These are phyloP conservation scores for Hygrophila difformis DNA, from an alignment of 257 asterid genomes.

Conservation along the genomic window DNA sequence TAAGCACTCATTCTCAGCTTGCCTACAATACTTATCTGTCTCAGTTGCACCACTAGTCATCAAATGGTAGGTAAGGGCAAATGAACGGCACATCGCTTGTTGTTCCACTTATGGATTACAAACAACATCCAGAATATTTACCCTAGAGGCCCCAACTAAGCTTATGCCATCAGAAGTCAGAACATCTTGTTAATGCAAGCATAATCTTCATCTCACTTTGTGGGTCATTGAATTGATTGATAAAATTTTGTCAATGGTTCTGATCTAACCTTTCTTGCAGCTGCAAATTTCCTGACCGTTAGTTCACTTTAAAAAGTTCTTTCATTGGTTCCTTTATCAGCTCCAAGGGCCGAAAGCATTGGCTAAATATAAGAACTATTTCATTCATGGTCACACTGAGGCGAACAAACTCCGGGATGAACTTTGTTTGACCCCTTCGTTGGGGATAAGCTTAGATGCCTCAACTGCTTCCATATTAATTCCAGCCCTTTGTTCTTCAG, in stretches of 20 bases:
- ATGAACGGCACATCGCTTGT: slow-evolving; percentile 38
- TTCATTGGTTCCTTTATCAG: slow-evolving; percentile 29
- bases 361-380: slow-evolving; percentile 47
- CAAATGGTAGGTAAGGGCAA: slow-evolving; percentile 33
- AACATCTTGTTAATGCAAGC: slow-evolving; percentile 45
- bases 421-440: slow-evolving; percentile 41
- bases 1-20: slow-evolving; percentile 39
- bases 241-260: slow-evolving; percentile 27
- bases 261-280: slow-evolving; percentile 24
- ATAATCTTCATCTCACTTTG: slow-evolving; percentile 24
- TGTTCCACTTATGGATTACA: slow-evolving; percentile 51
- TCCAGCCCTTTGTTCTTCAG: slow-evolving; percentile 12
- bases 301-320: slow-evolving; percentile 24
- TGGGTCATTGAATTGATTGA: slow-evolving; percentile 24
- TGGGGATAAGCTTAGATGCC: slow-evolving; percentile 25
- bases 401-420: slow-evolving; percentile 39
- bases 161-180: slow-evolving; percentile 47
- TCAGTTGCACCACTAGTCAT: slow-evolving; percentile 43
- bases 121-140: slow-evolving; percentile 36
- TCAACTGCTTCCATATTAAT: slow-evolving; percentile 17
- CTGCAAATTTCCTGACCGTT: slow-evolving; percentile 24
- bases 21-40: slow-evolving; percentile 33
- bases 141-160: slow-evolving; percentile 45
- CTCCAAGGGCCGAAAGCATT: slow-evolving; percentile 30
- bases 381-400: slow-evolving; percentile 28